These are phyloP conservation scores for Ilyonectria mors-panacis DNA, from an alignment of 2,329 filamentous ascomycete species.

Conservation along the genomic window DNA sequence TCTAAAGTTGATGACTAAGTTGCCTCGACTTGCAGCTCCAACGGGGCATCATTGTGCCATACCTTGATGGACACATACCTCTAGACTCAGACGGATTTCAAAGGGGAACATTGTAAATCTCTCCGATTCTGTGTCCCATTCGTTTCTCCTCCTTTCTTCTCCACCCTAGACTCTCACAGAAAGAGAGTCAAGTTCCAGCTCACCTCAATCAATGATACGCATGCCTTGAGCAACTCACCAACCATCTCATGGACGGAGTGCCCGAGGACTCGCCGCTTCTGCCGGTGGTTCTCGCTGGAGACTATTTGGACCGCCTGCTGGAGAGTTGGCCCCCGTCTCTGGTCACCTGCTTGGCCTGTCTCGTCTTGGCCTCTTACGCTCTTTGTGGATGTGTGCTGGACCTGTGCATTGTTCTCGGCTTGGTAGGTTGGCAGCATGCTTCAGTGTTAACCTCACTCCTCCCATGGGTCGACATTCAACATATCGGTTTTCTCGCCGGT, in stretches of 20 bases:
- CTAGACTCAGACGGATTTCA: conserved; percentile 2
- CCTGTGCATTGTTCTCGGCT: conserved; percentile 42
- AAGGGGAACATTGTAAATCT: conserved; percentile 18
- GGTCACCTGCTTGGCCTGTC: conserved; percentile 4
- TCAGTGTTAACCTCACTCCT: conserved; percentile 17
- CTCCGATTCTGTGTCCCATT: conserved; percentile 4
- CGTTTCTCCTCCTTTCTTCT: conserved; percentile 17
- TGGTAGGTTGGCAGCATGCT: conserved; percentile 39
- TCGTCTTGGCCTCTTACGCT: conserved; percentile 37
- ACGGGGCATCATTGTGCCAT: conserved; percentile 8
- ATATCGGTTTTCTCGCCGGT: conserved; percentile 16
- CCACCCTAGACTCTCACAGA: conserved; percentile 11
- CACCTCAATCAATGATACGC: conserved; percentile 30
- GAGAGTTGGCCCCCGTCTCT: not conserved
- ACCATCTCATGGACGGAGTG: conserved; percentile 47
- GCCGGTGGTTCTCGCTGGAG: conserved; percentile 37
- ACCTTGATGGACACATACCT: conserved; percentile 51
- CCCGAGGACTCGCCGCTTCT: conserved; percentile 44
- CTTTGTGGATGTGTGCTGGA: conserved; percentile 44
- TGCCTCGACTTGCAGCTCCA: not conserved
- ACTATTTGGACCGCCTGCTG: conserved; percentile 37
- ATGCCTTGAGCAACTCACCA: conserved; percentile 18
- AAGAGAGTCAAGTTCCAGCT: conserved; percentile 9
- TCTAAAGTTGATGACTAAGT: conserved; percentile 19
- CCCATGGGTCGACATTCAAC: conserved; percentile 14